These are phyloP conservation scores for Verticillium dahliae DNA, from an alignment of 2,329 filamentous ascomycete genomes.

Conservation along the genomic window DNA sequence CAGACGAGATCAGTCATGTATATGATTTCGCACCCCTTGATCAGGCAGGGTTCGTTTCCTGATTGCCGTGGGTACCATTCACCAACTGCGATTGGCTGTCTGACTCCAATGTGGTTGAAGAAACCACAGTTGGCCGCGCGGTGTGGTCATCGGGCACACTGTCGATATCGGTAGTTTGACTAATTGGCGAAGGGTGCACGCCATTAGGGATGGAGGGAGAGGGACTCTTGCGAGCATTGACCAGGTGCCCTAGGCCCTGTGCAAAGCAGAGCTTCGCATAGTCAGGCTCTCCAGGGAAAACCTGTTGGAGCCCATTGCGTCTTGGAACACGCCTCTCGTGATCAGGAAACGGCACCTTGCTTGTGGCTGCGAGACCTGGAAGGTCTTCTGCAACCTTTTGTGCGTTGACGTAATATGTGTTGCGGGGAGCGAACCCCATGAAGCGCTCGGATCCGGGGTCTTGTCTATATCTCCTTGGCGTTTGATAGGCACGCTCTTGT, in stretches of 20 bases:
- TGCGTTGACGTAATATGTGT: slow-evolving; percentile 54
- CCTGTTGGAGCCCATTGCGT: slow-evolving; percentile 40
- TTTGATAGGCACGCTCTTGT: slow-evolving; percentile 32
- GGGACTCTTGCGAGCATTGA: slow-evolving; percentile 33
- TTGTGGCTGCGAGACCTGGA: slow-evolving; percentile 38
- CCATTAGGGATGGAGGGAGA: slow-evolving; percentile 38
- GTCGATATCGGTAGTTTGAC: slow-evolving; percentile 16
- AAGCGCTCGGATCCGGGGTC: slow-evolving; percentile 49
- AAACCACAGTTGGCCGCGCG: not conserved
- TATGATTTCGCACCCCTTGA: not conserved
- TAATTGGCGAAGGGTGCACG: slow-evolving; percentile 38
- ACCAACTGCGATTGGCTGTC: not conserved
- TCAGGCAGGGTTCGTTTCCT: not conserved
- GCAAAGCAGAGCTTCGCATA: slow-evolving; percentile 48
- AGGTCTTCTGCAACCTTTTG: slow-evolving; percentile 43
- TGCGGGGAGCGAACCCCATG: slow-evolving; percentile 47
- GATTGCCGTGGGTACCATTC: not conserved
- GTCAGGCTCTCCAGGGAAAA: slow-evolving; percentile 50
- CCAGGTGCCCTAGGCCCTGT: slow-evolving; percentile 49
- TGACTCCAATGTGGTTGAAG: not conserved
- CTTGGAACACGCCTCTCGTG: slow-evolving; percentile 46
- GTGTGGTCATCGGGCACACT: not conserved
- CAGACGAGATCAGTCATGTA: not conserved
- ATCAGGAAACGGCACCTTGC: slow-evolving; percentile 45
- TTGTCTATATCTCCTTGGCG: slow-evolving; percentile 49